These are phyloP conservation scores for Xylaria cubensis DNA, from an alignment of 495 filamentous ascomycete species.

Conservation along the genomic window DNA sequence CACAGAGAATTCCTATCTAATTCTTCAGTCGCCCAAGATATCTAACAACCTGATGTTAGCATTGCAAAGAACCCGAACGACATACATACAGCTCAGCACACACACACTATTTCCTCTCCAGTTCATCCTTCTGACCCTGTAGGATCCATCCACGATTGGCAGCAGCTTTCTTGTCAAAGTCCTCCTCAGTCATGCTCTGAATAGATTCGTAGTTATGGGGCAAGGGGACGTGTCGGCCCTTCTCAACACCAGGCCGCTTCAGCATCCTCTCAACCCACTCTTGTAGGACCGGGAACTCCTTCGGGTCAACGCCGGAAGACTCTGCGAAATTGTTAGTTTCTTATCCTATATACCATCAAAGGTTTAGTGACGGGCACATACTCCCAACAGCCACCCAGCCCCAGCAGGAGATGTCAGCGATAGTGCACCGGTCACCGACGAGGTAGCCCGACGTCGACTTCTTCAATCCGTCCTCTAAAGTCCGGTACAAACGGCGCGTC, in stretches of 20 bases:
- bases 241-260: constrained; percentile 72
- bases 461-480: constrained; percentile 76
- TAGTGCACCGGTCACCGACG: constrained; percentile 79
- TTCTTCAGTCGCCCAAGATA: neutral
- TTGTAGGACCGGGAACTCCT: constrained; percentile 74
- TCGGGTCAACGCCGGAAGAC: constrained; percentile 77
- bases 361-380: constrained; percentile 32
- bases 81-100: too few relatives aligned
- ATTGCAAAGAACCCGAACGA: neutral
- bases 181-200: constrained; percentile 47
- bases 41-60: neutral
- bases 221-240: constrained; percentile 78
- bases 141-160: constrained; percentile 65
- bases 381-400: constrained; percentile 68
- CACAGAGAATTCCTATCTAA: neutral
- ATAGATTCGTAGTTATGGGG: constrained; percentile 66
- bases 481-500: constrained; percentile 78
- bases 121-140: constrained; percentile 66
- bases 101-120: constrained; percentile 1
- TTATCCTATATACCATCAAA: neutral
- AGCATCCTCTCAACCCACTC: constrained; percentile 72
- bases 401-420: constrained; percentile 84
- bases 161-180: constrained; percentile 60
- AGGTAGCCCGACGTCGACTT: constrained; percentile 70
- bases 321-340: constrained; percentile 43